phyloP scores from a whole-genome alignment of 1,139 yeast species.

The Zygosaccharomyces sapae region DNA sequence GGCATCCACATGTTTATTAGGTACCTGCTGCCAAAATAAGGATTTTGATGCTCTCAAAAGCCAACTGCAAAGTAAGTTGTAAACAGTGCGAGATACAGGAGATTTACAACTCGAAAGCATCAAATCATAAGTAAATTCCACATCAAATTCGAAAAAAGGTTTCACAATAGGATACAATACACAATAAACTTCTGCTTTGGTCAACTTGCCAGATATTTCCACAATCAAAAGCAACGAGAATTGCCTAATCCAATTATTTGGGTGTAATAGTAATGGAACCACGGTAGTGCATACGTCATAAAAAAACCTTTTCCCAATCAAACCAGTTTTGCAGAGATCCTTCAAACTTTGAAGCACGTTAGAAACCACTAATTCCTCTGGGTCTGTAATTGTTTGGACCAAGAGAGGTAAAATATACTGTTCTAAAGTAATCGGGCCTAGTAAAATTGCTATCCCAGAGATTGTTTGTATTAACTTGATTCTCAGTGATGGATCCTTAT shows the following conservation, averaged over 20 bases:
- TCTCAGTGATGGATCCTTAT: slow-evolving; percentile 62
- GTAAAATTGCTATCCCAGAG: slow-evolving; percentile 70
- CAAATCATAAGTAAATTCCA: slow-evolving; percentile 61
- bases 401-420: slow-evolving; percentile 83
- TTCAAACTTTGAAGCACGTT: slow-evolving; percentile 66
- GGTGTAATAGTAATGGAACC: slow-evolving; percentile 64
- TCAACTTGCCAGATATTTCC: slow-evolving; percentile 57
- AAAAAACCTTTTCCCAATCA: slow-evolving; percentile 45
- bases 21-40: slow-evolving; percentile 67
- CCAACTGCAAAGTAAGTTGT: slow-evolving; percentile 68
- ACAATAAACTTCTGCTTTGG: slow-evolving; percentile 78
- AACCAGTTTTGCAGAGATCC: slow-evolving; percentile 51
- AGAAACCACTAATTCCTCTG: slow-evolving; percentile 79
- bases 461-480: slow-evolving; percentile 71
- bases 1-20: slow-evolving; percentile 39
- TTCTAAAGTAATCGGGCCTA: slow-evolving; percentile 79
- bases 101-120: slow-evolving; percentile 60
- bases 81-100: slow-evolving; percentile 65
- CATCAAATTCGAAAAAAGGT: slow-evolving; percentile 72
- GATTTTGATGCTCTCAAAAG: slow-evolving; percentile 62
- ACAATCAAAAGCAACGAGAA: slow-evolving; percentile 59
- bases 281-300: slow-evolving; percentile 51
- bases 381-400: slow-evolving; percentile 75
- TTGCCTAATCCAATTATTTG: slow-evolving; percentile 82
- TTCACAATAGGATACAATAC: slow-evolving; percentile 77